phyloP scores from a whole-genome alignment of 108 stramenopile species.

The Discostella pseudostelligera region DNA sequence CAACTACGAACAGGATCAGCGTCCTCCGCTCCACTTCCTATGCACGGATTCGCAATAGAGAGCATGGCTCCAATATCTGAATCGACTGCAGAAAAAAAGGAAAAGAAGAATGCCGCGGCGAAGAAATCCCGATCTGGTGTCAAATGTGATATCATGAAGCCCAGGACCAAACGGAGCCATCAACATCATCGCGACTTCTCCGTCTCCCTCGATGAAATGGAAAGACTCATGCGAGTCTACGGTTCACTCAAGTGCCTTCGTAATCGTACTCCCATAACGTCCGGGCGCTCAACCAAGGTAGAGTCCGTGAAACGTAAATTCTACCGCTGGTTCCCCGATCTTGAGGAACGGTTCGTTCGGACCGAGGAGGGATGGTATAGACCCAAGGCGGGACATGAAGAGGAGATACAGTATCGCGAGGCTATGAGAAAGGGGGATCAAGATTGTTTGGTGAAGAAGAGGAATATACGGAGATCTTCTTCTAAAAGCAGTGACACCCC shows the following conservation, averaged over 20 bases:
- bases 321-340: slow-evolving; percentile 50
- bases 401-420: slow-evolving; percentile 24
- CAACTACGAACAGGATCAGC: too few species aligned
- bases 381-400: slow-evolving; percentile 35
- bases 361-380: slow-evolving; percentile 21
- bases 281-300: slow-evolving; percentile 29
- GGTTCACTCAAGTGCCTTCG: slow-evolving; percentile 41
- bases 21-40: too few species aligned
- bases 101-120: slow-evolving; percentile 11
- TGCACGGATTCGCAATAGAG: too few species aligned
- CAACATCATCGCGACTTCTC: slow-evolving; percentile 20
- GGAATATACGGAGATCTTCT: slow-evolving; percentile 19
- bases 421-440: slow-evolving; percentile 29
- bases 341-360: slow-evolving; percentile 34
- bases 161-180: slow-evolving; percentile 18
- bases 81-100: too few species aligned
- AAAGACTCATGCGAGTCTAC: slow-evolving; percentile 38
- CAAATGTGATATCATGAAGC: slow-evolving; percentile 11
- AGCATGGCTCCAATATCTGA: too few species aligned
- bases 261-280: slow-evolving; percentile 19
- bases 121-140: slow-evolving; percentile 14
- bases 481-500: not conserved
- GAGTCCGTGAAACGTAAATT: slow-evolving; percentile 41
- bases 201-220: slow-evolving; percentile 41
- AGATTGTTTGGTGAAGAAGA: slow-evolving; percentile 21